Evolutionary conservation across 495 filamentous ascomycete genomes (phyloP).

Genomic region (Penicillium silybi): DNA sequence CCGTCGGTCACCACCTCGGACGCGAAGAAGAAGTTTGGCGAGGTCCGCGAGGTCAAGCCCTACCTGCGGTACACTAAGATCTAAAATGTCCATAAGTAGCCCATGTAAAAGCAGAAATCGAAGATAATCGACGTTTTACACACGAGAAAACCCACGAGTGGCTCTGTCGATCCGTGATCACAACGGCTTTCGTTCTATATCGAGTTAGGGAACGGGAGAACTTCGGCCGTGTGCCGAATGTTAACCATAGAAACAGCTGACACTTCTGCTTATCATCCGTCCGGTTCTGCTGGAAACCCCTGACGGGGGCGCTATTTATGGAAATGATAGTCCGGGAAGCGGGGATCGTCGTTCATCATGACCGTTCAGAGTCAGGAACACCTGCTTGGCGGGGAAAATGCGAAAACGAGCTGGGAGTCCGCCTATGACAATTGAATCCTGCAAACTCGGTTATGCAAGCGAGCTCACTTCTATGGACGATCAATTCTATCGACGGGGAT

Average conservation of each 20-base stretch:
- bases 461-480: slow-evolving; percentile 12
- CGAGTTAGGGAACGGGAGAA: slow-evolving; percentile 10
- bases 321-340: slow-evolving; percentile 18
- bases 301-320: slow-evolving; percentile 7
- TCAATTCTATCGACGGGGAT: slow-evolving; percentile 6
- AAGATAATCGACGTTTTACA: not conserved
- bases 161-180: not conserved
- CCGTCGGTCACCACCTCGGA: slow-evolving; percentile 81
- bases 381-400: not conserved
- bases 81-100: slow-evolving; percentile 1
- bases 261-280: not conserved
- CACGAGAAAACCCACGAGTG: not conserved
- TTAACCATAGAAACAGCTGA: not conserved
- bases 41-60: slow-evolving; percentile 91
- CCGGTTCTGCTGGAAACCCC: slow-evolving; percentile 6
- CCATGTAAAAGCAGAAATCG: not conserved
- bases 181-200: slow-evolving; percentile 7
- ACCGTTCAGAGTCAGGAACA: not conserved
- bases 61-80: slow-evolving; percentile 47
- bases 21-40: slow-evolving; percentile 86
- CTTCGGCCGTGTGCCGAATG: slow-evolving; percentile 1
- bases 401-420: not conserved
- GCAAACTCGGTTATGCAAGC: slow-evolving; percentile 17
- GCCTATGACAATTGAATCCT: not conserved
- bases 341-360: slow-evolving; percentile 4